Base-by-base conservation (phyloP, 1,284 basidiomycete species). In the Microbotryomycetes sp. region DNA sequence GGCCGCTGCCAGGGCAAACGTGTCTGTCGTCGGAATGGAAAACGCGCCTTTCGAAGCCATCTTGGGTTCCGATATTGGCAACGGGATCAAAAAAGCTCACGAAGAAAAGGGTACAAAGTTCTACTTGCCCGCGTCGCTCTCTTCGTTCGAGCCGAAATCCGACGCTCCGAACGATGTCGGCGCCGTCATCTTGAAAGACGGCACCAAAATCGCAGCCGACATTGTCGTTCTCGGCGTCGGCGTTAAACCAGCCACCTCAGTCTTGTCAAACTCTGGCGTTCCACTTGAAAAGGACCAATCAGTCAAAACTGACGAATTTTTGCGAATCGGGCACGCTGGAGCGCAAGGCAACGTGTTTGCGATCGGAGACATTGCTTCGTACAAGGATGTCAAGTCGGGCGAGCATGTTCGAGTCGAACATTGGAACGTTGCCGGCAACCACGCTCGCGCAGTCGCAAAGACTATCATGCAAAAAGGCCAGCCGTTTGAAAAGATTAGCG, bases 361-460 rank as follows among this genome's bases (percentile, higher is more conserved):
- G 5, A 83, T 94, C 60, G 92, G 91, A 53, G 91, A 96, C 76
- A 92, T 96, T 70, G 91, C 91, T 1, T 80, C 59, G 1, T 71
- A 59, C 60, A 56, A 61, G 15, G 61, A 70, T 52, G 46, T 55
- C 51, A 62, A 64, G 13, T 76, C 74, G 3, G 83, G 83, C 3
- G 80, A 80, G 54, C 73, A 78, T 61, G 77, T 78, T 55, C 78
- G 90, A 48, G 86, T 93, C 64, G 91, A 94, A 76, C 91, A 94
- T 76, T 94, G 91, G 91, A 92, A 88, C 82, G 86, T 89, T 61
- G 87, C 88, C 23, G 83, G 85, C 21, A 90, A 90, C 74, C 88
- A 94, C 69, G 92, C 90, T 2, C 83, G 91, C 57, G 83, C 86
- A 7, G 86, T 89, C 23, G 91, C 87, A 0, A 83, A 84, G 74